A percentile compares a stretch with the other conserved stretches of the same genome.
Evolutionary conservation across 2,329 filamentous ascomycete species (phyloP).

Genomic region (Alternaria dauci): DNA sequence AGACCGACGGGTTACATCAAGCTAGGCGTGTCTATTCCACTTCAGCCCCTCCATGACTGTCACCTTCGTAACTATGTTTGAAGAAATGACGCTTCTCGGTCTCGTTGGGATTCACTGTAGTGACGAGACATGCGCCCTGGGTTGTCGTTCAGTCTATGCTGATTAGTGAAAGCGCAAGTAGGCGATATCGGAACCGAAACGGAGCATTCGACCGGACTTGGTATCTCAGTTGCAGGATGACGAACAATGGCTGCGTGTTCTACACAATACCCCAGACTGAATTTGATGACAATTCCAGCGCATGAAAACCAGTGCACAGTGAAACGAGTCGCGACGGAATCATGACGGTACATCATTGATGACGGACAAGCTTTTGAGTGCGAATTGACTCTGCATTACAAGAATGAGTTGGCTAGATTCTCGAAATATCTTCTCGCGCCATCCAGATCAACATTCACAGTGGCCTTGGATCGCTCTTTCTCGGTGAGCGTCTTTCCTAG

Average conservation of each 20-base stretch:
- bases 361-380: background rate
- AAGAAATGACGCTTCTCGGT: too few species aligned
- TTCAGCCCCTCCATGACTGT: too few species aligned
- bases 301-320: background rate
- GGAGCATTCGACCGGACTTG: background rate
- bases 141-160: too few species aligned
- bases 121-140: too few species aligned
- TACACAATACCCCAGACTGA: too few species aligned
- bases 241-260: background rate
- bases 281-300: background rate
- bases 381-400: slow-evolving; percentile 21
- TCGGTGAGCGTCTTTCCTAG: slow-evolving; percentile 24
- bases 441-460: slow-evolving; percentile 24
- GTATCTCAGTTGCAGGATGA: background rate
- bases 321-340: background rate
- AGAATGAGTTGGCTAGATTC: slow-evolving; percentile 34
- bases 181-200: background rate
- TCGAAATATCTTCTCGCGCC: slow-evolving; percentile 44
- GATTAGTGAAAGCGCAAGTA: background rate
- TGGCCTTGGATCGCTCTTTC: slow-evolving; percentile 25
- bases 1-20: too few species aligned
- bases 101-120: too few species aligned
- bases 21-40: too few species aligned
- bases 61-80: too few species aligned
- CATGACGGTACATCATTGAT: too few species aligned